Evolutionary conservation across 2,329 filamentous ascomycete species (phyloP), one percentile per base, ranked within the genome.

Genomic region (Verticillium isaacii): DNA sequence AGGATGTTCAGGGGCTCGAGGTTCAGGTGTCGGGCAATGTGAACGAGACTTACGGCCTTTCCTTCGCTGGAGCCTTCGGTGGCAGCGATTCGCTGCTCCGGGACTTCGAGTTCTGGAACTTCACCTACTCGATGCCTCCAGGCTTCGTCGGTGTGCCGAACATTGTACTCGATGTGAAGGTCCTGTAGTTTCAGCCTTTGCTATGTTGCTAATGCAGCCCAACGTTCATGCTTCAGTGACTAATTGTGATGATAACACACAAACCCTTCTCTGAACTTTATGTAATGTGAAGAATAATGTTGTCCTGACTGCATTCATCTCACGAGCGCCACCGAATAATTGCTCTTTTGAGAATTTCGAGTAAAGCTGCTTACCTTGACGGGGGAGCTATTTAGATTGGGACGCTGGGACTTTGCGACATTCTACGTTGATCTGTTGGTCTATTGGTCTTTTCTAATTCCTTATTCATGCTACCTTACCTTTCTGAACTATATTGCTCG

Each of bases 31-130:
- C 74, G 0, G 81, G 81, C 1, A 82, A 79, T 2, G 75, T 80
- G 36, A 72, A 79, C 60, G 50, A 69, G 50, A 70, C 71, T 0
- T 79, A 78, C 19, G 66, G 65, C 1, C 69, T 84, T 2, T 71
- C 71, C 0, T 85, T 82, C 60, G 77, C 73, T 19, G 81, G 82
- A 0, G 60, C 66, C 0, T 65, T 72, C 29, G 77, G 77, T 0
- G 78, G 77, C 1, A 60, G 64, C 1, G 68, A 66, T 23, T 65
- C 61, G 9, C 63, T 68, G 0, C 66, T 77, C 2, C 63, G 72
- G 58, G 77, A 79, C 58, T 81, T 80, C 62, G 78, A 81, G 64
- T 75, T 77, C 60, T 81, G 79, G 63, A 80, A 79, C 63, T 75
- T 80, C 32, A 80, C 76, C 0, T 80, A 76, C 57, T 66, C 67